Base-by-base conservation (phyloP, 225 moss, liverwort and hornwort species). In the Straminergon stramineum region DNA sequence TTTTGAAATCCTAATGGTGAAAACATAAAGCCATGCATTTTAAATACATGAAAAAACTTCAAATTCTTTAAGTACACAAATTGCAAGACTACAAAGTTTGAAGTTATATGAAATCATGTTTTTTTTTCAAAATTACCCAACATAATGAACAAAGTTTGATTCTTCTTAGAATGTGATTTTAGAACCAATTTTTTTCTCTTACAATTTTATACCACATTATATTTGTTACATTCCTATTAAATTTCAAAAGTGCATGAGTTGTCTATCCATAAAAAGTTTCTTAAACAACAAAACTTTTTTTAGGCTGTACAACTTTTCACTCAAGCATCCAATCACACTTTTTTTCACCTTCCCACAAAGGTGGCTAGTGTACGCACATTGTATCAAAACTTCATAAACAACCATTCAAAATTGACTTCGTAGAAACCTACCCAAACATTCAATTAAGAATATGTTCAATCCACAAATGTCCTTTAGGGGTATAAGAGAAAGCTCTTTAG, bases 271-370 rank as follows among this genome's bases (percentile, higher is more conserved):
- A 15, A 39, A 70, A 26, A 71, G 15, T 41, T 8, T 71, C 0
- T 0, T 2, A 24, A 69, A 12, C 23, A 23, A 35, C 1, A 10
- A 3, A 20, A 67, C 4, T 39, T 70, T 69, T 68, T 70, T 70
- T 13, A 3, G 1, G 70, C 2, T 26, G 0, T 1, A 71, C 5
- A 26, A 71, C 14, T 71, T 71, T 71, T 71, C 7, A 14, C 39
- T 39, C 0, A 2, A 2, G 1, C 26, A 41, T 71, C 8, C 0
- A 0, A 70, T 39, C 3, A 39, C 8, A 39, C 4, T 24, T 41
- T 39, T 39, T 26, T 71, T 41, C 8, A 8, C 41, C 15, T 71
- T 41, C 8, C 60, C 1, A 0, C 41, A 71, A 24, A 70, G 39
- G 24, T 5, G 1, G 8, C 39, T 39, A 69, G 13, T 69, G 1